phyloP scores from a whole-genome alignment of 1,284 basidiomycete species.

The Ceratobasidium papillatum region DNA sequence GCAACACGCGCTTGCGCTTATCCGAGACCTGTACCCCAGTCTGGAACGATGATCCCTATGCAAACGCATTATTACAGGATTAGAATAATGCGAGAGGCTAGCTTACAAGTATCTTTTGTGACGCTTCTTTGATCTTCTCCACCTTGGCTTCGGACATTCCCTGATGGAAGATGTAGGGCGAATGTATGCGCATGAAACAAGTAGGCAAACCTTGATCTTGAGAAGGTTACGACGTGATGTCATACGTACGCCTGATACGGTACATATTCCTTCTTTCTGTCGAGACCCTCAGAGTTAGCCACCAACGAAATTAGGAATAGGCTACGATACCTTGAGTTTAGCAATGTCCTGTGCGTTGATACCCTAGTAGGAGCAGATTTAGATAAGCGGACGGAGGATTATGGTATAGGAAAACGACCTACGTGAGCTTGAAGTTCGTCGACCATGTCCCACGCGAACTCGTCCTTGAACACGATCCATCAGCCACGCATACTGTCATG shows the following conservation, averaged over 20 bases:
- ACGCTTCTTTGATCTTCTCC: conserved; percentile 94
- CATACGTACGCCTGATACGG: conserved; percentile 83
- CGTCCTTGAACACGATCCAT: neutral
- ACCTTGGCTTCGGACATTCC: conserved; percentile 92
- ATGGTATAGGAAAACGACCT: conserved; percentile 46
- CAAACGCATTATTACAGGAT: neutral
- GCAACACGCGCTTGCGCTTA: conserved; percentile 78
- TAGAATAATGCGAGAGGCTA: too few species aligned
- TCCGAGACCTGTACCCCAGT: conserved; percentile 90
- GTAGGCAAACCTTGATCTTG: conserved; percentile 80
- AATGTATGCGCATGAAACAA: conserved; percentile 44
- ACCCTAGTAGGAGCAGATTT: conserved; percentile 61
- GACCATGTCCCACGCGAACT: conserved; percentile 74
- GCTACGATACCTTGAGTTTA: conserved; percentile 78
- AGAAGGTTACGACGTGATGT: conserved; percentile 85
- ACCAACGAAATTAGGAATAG: conserved; percentile 17
- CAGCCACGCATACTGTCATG: neutral
- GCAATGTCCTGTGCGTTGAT: conserved; percentile 94
- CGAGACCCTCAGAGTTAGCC: conserved; percentile 57
- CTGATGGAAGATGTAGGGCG: conserved; percentile 52
- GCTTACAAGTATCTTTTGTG: conserved; percentile 79
- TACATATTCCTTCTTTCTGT: conserved; percentile 54
- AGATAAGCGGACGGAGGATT: conserved; percentile 35
- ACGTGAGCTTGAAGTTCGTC: conserved; percentile 91
- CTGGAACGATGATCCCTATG: conserved; percentile 84